These are phyloP conservation scores for Panellus pusillus DNA, from an alignment of 768 basidiomycete genomes.

Conservation along the genomic window DNA sequence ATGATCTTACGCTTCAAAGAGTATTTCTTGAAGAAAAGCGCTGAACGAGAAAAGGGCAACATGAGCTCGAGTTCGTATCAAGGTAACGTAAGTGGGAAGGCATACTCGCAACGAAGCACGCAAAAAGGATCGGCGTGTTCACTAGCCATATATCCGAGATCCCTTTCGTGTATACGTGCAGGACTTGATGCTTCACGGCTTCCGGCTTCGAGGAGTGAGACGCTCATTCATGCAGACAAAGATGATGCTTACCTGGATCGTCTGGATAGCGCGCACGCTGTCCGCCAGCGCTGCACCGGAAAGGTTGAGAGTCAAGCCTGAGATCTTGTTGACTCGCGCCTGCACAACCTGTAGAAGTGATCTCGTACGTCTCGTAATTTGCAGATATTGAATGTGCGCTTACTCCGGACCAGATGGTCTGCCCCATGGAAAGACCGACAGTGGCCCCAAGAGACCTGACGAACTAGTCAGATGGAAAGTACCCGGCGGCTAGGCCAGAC, in stretches of 20 bases:
- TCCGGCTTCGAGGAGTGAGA: not conserved
- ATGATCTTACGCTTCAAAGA: conserved; percentile 2
- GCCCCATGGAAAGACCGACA: not conserved
- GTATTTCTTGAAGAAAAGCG: conserved; percentile 5
- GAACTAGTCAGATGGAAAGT: no score
- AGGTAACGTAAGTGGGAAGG: not conserved
- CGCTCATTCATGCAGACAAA: not conserved
- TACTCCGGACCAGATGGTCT: not conserved
- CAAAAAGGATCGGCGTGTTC: not conserved
- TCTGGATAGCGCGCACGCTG: not conserved
- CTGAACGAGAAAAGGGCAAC: not conserved
- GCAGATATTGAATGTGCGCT: not conserved
- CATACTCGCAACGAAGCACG: conserved; percentile 1
- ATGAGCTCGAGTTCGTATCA: not conserved
- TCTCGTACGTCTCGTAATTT: not conserved
- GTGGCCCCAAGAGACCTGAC: conserved; percentile 22
- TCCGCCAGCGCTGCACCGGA: not conserved
- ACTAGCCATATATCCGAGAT: conserved; percentile 2
- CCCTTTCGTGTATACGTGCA: conserved; percentile 4
- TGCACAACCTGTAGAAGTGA: not conserved
- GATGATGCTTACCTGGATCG: not conserved
- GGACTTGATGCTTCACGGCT: not conserved
- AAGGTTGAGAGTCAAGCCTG: not conserved
- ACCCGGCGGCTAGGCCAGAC: no score
- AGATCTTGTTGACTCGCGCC: not conserved